Evolutionary conservation across 2,329 filamentous ascomycete species (phyloP), one percentile per base, ranked within the genome.

Genomic region (Colletotrichum cuscutae): DNA sequence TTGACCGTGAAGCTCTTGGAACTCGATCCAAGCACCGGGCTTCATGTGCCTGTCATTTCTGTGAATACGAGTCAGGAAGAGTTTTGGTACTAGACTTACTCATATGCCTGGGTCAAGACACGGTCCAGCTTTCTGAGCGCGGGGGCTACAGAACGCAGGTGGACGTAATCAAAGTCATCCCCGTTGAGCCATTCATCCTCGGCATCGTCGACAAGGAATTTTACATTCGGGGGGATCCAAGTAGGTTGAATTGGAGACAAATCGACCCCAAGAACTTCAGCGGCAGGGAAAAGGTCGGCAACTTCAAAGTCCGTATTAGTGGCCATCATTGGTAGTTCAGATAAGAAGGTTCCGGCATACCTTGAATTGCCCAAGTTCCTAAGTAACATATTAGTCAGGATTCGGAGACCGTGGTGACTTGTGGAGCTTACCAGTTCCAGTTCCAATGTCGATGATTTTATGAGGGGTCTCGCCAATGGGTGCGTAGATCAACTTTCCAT

Each of bases 401-500:
- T 42, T 42, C 37, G 13, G 13, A 42, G 37, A 15, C 37, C 13
- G 5, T 12, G 5, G 5, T 19, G 15, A 42, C 15, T 2, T 42
- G 13, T 15, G 37, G 37, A 6, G 13, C 37, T 42, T 42, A 42
- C 32, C 84, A 2, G 84, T 85, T 0, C 84, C 84, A 0, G 83
- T 85, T 5, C 84, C 84, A 7, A 85, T 65, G 72, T 86, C 84
- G 19, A 84, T 79, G 64, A 86, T 84, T 74, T 80, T 83, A 54
- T 83, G 79, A 5, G 83, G 83, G 59, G 81, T 74, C 7, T 77
- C 75, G 5, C 68, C 78, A 30, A 80, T 77, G 3, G 77, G 81
- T 7, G 81, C 77, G 61, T 79, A 83, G 42, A 81, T 82, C 2
- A 82, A 68, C n/a, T 77, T 77, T 6, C 82, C 82, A 37, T 80